A percentile compares a stretch with the other conserved stretches of the same genome.
These are phyloP conservation scores for Viridothelium virens DNA, from an alignment of 495 filamentous ascomycete species.

Conservation along the genomic window DNA sequence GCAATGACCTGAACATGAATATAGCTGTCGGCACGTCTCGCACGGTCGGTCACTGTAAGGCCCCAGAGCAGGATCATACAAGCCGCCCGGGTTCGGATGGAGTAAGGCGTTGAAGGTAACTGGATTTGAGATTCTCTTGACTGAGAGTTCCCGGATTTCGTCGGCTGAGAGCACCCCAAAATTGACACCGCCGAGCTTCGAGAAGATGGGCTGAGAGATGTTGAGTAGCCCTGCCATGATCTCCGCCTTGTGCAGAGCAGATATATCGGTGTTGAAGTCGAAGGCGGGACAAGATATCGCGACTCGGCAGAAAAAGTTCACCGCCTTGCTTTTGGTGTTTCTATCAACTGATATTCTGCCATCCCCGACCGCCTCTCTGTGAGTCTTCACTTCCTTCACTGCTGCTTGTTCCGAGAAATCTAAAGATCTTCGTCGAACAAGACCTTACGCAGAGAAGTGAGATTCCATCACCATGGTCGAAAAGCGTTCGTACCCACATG, in stretches of 20 bases:
- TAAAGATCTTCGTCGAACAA: too few species aligned
- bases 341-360: background rate
- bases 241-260: background rate
- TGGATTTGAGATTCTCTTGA: slow-evolving; percentile 83
- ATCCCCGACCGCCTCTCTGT: background rate
- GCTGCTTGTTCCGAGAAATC: too few species aligned
- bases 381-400: background rate
- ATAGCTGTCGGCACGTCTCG: slow-evolving; percentile 17
- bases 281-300: background rate
- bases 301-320: slow-evolving; percentile 8
- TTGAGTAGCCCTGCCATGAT: slow-evolving; percentile 48
- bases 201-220: slow-evolving; percentile 81
- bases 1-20: slow-evolving; percentile 79
- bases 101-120: slow-evolving; percentile 81
- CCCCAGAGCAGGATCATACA: slow-evolving; percentile 91
- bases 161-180: slow-evolving; percentile 73
- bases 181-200: slow-evolving; percentile 75
- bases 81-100: slow-evolving; percentile 75
- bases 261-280: background rate
- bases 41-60: slow-evolving; percentile 75
- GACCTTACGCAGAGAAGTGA: background rate
- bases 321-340: background rate
- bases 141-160: slow-evolving; percentile 83
- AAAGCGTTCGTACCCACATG: slow-evolving; percentile 54
- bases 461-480: slow-evolving; percentile 44